Base-by-base conservation (phyloP, 495 filamentous ascomycete genomes). In the Bacidia gigantensis region DNA sequence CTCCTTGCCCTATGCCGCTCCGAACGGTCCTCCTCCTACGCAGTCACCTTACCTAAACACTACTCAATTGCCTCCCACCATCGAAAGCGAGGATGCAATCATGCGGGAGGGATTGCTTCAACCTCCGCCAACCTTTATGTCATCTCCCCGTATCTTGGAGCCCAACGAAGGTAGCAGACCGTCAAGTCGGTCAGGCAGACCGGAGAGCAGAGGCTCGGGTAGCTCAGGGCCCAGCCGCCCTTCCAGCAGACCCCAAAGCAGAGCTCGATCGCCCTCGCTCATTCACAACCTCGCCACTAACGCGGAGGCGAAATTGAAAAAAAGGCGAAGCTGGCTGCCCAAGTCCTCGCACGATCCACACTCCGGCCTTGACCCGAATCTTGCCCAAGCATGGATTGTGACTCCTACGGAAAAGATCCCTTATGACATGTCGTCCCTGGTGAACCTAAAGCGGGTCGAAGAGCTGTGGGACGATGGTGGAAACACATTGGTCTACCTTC, bases 401-500 rank as follows among this genome's bases (percentile, higher is more conserved):
- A 76, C 72, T 11, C 67, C 73, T 48, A 72, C 69, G 49, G 72
- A 71, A 48, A 78, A 73, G 51, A 69, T 77, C 7, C 72, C 79
- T 21, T 89, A 87, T 49, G 82, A 82, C 58, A 59, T 77, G 10
- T 62, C 71, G 7, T 69, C 72, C 10, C 60, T 89, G 42, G 56
- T 70, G 0, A 70, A 73, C 55, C 56, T 61, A 9, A 51, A 59
- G 2, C 51, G 90, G 84, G 76, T 94, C 11, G 72, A 80, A 0
- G 93, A 97, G 67, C 65, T 98, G 25, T 97, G 93, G 93, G 82
- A 89, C 57, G 84, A 92, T 32, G 61, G 72, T 40, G 87, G 84
- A 18, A 84, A 90, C 61, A 83, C 87, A n/a, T 79, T 79, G 50
- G 76, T 98, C 23, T 94, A 92, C 60, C 69, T 97, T 7, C 85